These are phyloP conservation scores for Penicillium coffeae DNA, from an alignment of 495 filamentous ascomycete species.

Conservation along the genomic window DNA sequence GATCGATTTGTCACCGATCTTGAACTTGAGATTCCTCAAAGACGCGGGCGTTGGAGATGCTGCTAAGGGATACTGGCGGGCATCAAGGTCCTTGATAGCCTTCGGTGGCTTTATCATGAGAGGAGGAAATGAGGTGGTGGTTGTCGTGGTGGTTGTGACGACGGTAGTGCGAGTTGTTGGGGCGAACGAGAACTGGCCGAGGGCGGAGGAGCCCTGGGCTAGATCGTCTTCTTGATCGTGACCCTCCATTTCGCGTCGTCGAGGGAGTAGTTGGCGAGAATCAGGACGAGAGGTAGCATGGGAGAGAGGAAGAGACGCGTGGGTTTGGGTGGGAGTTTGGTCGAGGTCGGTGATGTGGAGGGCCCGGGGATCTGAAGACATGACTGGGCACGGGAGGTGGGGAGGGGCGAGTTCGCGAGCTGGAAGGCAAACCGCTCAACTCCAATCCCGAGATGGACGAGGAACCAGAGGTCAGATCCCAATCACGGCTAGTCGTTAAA, in stretches of 20 bases:
- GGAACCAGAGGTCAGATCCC: constrained; percentile 12
- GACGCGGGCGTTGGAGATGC: constrained; percentile 71
- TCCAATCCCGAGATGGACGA: constrained; percentile 6
- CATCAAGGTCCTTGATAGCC: constrained; percentile 69
- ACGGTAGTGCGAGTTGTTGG: constrained; percentile 72
- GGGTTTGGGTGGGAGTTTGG: constrained; percentile 8
- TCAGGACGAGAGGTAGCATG: constrained; percentile 11
- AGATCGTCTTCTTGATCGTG: constrained; percentile 17
- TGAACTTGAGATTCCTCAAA: constrained; percentile 69
- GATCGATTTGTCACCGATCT: constrained; percentile 61
- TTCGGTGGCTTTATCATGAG: constrained; percentile 72
- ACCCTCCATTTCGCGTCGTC: constrained; percentile 32
- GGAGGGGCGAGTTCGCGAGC: constrained; percentile 3
- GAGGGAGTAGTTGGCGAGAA: constrained; percentile 13
- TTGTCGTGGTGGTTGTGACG: constrained; percentile 92
- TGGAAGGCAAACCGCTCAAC: constrained; percentile 2
- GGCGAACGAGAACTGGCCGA: constrained; percentile 67
- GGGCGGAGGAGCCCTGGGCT: constrained; percentile 26
- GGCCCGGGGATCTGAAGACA: constrained; percentile 17
- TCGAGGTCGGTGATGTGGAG: constrained; percentile 13
- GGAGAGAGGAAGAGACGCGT: constrained; percentile 22
- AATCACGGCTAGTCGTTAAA: background rate
- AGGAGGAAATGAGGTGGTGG: constrained; percentile 83
- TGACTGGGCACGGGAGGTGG: constrained; percentile 11
- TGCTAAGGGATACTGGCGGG: constrained; percentile 87